These are phyloP conservation scores for Wickerhamomyces subpelliculosus DNA, from an alignment of 805 yeast genomes.

Conservation along the genomic window DNA sequence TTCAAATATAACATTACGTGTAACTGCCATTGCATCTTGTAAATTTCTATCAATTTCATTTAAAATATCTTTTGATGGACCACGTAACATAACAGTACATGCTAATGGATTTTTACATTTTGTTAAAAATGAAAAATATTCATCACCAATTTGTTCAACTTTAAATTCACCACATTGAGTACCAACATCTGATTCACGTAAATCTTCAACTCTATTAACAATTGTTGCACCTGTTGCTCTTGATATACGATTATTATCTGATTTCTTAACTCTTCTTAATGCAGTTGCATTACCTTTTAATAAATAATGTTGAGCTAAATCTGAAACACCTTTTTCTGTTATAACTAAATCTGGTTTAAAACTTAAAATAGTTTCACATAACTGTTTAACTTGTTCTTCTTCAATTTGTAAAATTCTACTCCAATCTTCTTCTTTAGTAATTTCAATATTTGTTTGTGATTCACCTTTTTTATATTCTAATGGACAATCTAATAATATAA, in stretches of 20 bases:
- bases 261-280: conserved; percentile 88
- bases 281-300: conserved; percentile 91
- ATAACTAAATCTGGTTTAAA: conserved; percentile 91
- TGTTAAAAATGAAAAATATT: conserved; percentile 81
- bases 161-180: conserved; percentile 83
- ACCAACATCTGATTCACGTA: conserved; percentile 88
- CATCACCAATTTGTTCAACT: conserved; percentile 95
- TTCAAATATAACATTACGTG: conserved; percentile 90
- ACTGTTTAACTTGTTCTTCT: conserved; percentile 87
- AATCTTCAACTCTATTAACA: conserved; percentile 91
- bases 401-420: conserved; percentile 90
- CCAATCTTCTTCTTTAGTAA: conserved; percentile 96
- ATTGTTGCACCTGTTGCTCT: conserved; percentile 97
- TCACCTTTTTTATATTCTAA: conserved; percentile 98
- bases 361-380: conserved; percentile 80
- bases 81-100: conserved; percentile 87
- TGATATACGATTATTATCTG: conserved; percentile 93
- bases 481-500: conserved; percentile 90
- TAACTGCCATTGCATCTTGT: conserved; percentile 98
- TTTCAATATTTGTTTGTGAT: conserved; percentile 96
- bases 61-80: conserved; percentile 93
- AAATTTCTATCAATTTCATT: conserved; percentile 95
- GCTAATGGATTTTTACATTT: conserved; percentile 85
- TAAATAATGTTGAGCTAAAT: conserved; percentile 93
- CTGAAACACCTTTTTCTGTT: conserved; percentile 97